Base-by-base conservation (phyloP, 345 rosid genomes). In the Jatropha curcas region DNA sequence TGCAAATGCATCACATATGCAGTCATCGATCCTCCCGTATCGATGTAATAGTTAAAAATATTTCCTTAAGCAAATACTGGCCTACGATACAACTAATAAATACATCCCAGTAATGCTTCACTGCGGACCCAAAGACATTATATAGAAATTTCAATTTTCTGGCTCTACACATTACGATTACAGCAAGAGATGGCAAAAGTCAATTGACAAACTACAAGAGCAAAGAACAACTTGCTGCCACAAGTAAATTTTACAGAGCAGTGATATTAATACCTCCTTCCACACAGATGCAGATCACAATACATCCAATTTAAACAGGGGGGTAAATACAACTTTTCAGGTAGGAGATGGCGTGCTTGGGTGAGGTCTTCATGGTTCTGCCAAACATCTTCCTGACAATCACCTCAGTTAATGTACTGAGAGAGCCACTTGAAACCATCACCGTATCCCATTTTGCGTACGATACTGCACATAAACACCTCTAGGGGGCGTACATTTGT, bases 401-500 rank as follows among this genome's bases (percentile, higher is more conserved):
- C 3, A 10, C n/a, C 65, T 67, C 65, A 88, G 80, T 89, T 85
- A 73, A 89, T 89, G 77, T 91, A 85, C 70, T 89, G 86, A 68
- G 96, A 91, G 14, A 91, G 60, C 93, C 96, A 89, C 74, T 80
- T 84, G 79, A 91, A 91, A 9, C 93, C 96, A 7, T 90, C 92
- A 1, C 96, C 93, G 35, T 90, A 90, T 7, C 96, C 96, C 96
- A 90, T 90, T 80, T 87, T 88, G 65, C 92, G 89, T 43, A 90
- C 96, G 8, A 90, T 86, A 86, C 92, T 90, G 81, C 96, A 90
- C 96, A 87, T 90, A 51, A 85, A 90, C 59, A 90, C 92, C 82
- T 90, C 93, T 3, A 90, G 82, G 5, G 93, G 93, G 46, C 96
- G 89, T 45, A 90, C 76, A 33, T 56, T 77, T 20, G 88, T 65